A percentile compares a stretch with the other conserved stretches of the same genome.
These are phyloP conservation scores for Scheffersomyces cryptocercus DNA, from an alignment of 1,139 yeast genomes.

Conservation along the genomic window DNA sequence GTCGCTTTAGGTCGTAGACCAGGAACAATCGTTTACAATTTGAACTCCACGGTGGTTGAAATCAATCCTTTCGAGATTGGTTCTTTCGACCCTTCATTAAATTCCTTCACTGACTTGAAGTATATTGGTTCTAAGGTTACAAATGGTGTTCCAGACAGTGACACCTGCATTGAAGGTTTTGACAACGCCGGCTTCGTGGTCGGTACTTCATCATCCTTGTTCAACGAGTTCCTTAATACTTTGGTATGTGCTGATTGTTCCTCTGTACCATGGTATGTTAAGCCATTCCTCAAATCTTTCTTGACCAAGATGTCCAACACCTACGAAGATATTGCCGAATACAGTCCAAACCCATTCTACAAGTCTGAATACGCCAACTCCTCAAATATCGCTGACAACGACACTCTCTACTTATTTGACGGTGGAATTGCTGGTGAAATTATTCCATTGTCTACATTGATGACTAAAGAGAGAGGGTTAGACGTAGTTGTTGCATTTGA, in stretches of 20 bases:
- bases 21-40: conserved; percentile 30
- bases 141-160: conserved; percentile 30
- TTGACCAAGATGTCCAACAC: conserved; percentile 45
- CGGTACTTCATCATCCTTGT: conserved; percentile 79
- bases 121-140: conserved; percentile 36
- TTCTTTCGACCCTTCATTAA: conserved; percentile 41
- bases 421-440: conserved; percentile 46
- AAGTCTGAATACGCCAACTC: conserved; percentile 41
- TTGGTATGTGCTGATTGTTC: conserved; percentile 50
- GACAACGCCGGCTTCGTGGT: conserved; percentile 77
- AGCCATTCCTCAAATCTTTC: conserved; percentile 45
- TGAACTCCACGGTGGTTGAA: conserved; percentile 42
- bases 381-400: conserved; percentile 26
- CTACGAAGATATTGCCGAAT: conserved; percentile 39
- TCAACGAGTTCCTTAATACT: conserved; percentile 66
- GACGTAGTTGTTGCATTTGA: conserved; percentile 43
- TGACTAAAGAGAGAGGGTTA: conserved; percentile 36
- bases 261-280: conserved; percentile 50
- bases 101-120: conserved; percentile 35
- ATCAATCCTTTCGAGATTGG: conserved; percentile 47
- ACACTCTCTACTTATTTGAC: conserved; percentile 40
- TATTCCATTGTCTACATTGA: conserved; percentile 36
- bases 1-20: conserved; percentile 40
- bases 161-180: conserved; percentile 61
- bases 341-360: conserved; percentile 53